Percentiles rank a stretch among this genome's conserved stretches.
phyloP scores from a whole-genome alignment of 495 filamentous ascomycete species.

The Aspergillus saccharolyticus region DNA sequence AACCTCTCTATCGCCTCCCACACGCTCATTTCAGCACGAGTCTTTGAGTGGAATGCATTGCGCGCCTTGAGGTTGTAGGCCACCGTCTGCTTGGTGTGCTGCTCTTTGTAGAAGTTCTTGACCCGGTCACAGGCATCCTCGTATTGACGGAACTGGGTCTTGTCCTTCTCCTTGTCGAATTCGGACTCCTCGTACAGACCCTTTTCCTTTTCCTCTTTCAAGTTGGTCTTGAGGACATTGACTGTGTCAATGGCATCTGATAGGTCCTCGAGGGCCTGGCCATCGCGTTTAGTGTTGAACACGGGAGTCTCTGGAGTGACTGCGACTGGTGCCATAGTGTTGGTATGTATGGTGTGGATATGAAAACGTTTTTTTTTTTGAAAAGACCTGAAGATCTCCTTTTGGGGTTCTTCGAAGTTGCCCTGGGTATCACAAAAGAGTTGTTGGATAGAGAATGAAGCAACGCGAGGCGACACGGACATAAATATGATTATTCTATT shows the following conservation, averaged over 20 bases:
- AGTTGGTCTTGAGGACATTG: conserved; percentile 65
- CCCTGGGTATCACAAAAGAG: conserved; percentile 5
- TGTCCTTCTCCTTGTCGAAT: conserved; percentile 76
- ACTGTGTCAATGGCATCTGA: conserved; percentile 78
- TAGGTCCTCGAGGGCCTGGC: conserved; percentile 68
- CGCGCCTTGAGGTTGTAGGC: conserved; percentile 78
- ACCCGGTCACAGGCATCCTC: conserved; percentile 72
- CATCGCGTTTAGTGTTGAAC: conserved; percentile 47
- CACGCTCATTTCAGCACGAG: conserved; percentile 69
- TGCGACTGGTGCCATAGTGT: conserved; percentile 35
- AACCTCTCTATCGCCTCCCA: conserved; percentile 91
- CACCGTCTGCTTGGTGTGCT: conserved; percentile 79
- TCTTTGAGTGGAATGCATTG: conserved; percentile 60
- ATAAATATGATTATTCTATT: not conserved
- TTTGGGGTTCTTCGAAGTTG: not conserved
- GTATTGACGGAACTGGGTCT: conserved; percentile 75
- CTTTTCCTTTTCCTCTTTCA: conserved; percentile 45
- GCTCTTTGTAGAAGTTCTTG: conserved; percentile 77
- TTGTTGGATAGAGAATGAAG: not conserved
- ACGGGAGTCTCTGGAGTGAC: conserved; percentile 20
- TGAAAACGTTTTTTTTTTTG: conserved; percentile 8
- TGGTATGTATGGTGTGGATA: not conserved
- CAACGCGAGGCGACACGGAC: not conserved
- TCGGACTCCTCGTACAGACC: conserved; percentile 56
- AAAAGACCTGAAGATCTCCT: not conserved